Conservation (phyloP, 352 stramenopile species). For the Phytophthora melonis region DNA sequence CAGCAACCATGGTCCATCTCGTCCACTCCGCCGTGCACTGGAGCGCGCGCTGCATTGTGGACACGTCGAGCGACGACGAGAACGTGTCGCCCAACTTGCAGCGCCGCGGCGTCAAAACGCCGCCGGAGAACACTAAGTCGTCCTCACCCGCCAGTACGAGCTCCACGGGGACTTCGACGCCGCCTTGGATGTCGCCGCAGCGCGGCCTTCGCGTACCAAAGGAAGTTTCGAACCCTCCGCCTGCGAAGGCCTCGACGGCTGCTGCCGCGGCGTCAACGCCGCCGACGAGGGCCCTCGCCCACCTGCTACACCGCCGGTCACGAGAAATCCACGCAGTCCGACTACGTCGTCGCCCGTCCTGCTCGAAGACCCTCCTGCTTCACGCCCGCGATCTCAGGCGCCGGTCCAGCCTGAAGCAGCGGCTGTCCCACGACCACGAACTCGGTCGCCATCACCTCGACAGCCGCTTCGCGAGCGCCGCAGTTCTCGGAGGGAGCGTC, state of each 20-base stretch:
- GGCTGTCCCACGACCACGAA: background rate
- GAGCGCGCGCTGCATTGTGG: conserved; percentile 2
- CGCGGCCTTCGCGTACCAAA: too few species aligned
- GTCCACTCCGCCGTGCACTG: conserved; percentile 2
- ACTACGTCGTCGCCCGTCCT: background rate
- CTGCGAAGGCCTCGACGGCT: too few species aligned
- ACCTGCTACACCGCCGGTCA: background rate
- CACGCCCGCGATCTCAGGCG: background rate
- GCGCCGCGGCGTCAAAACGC: too few species aligned
- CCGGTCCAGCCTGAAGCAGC: background rate
- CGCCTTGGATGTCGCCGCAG: too few species aligned
- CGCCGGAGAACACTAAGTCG: too few species aligned
- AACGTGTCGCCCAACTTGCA: too few species aligned
- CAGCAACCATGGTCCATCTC: conserved; percentile 6
- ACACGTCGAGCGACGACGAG: conserved; percentile 2
- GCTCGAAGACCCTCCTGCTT: too few species aligned
- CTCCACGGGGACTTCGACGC: too few species aligned
- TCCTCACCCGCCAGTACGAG: too few species aligned
- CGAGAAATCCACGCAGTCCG: background rate
- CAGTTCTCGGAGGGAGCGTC: background rate
- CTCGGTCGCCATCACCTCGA: background rate
- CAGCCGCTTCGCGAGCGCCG: background rate
- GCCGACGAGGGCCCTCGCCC: too few species aligned
- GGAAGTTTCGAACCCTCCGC: too few species aligned
- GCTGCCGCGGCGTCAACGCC: too few species aligned